A percentile compares a stretch with the other conserved stretches of the same genome.
These are phyloP conservation scores for Hansenula lynferdii DNA, from an alignment of 1,139 yeast genomes.

Conservation along the genomic window DNA sequence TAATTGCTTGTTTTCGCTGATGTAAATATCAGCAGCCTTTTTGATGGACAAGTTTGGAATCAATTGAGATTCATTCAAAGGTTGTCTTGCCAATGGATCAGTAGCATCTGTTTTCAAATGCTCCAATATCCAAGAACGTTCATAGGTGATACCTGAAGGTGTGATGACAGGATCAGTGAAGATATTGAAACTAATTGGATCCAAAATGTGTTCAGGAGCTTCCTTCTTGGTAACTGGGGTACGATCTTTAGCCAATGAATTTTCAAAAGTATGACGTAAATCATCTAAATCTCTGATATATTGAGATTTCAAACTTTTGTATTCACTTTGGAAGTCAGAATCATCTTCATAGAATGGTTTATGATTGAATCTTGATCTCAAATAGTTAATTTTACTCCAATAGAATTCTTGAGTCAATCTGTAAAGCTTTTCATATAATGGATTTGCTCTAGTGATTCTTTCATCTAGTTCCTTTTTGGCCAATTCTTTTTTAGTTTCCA, in stretches of 20 bases:
- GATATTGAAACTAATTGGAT: slow-evolving; percentile 43
- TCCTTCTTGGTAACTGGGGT: slow-evolving; percentile 19
- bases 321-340: slow-evolving; percentile 16
- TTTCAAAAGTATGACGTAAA: slow-evolving; percentile 24
- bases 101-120: slow-evolving; percentile 33
- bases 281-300: slow-evolving; percentile 25
- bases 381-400: slow-evolving; percentile 14
- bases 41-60: slow-evolving; percentile 40
- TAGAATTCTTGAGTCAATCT: slow-evolving; percentile 24
- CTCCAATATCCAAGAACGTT: slow-evolving; percentile 34
- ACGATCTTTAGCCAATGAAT: background rate
- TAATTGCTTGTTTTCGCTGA: background rate
- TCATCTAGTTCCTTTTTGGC: slow-evolving; percentile 18
- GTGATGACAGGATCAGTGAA: slow-evolving; percentile 45
- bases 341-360: slow-evolving; percentile 15
- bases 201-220: slow-evolving; percentile 40
- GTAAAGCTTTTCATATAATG: slow-evolving; percentile 26
- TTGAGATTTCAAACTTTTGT: slow-evolving; percentile 20
- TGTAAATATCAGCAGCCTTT: slow-evolving; percentile 31
- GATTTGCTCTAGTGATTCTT: slow-evolving; percentile 20
- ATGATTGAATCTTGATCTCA: slow-evolving; percentile 12
- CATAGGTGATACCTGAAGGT: slow-evolving; percentile 46
- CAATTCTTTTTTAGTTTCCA: slow-evolving; percentile 26
- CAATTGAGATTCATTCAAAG: slow-evolving; percentile 33
- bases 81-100: slow-evolving; percentile 40